Evolutionary conservation across 345 rosid species (phyloP).

Genomic region (Alliaria petiolata): DNA sequence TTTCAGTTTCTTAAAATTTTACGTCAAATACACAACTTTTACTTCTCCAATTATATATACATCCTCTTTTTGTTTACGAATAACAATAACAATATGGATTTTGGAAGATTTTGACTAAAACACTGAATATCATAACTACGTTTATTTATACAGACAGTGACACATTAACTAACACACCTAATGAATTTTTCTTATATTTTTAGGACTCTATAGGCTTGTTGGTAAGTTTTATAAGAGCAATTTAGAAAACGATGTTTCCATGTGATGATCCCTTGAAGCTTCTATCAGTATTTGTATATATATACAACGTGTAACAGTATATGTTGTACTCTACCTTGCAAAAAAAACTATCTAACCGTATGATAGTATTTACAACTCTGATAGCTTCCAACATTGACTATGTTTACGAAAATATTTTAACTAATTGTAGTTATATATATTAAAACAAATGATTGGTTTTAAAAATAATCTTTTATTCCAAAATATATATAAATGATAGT

Average conservation of each 20-base stretch:
- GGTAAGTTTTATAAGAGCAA: conserved; percentile 1
- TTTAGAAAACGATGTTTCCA: conserved; percentile 5
- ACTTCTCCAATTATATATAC: too few species aligned
- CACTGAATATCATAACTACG: background rate
- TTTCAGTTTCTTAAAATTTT: background rate
- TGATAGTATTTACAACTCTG: too few species aligned
- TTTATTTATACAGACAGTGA: background rate
- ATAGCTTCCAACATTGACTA: too few species aligned
- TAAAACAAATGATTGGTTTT: background rate
- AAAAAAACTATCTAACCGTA: too few species aligned
- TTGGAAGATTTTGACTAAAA: background rate
- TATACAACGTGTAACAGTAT: too few species aligned
- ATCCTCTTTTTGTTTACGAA: too few species aligned
- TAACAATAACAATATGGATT: too few species aligned
- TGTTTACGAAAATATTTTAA: too few species aligned
- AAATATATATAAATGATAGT: too few species aligned
- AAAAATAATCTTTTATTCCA: background rate
- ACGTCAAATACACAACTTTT: too few species aligned
- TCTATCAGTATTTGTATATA: background rate
- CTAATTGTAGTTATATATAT: background rate
- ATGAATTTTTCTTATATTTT: background rate
- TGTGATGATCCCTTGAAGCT: background rate
- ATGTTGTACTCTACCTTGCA: conserved; percentile 13
- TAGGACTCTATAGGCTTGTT: conserved; percentile 16
- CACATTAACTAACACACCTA: conserved; percentile 4